Percentiles rank a stretch among this genome's conserved stretches.
phyloP scores from a whole-genome alignment of 805 yeast species.

The Saccharomyces mikatae region DNA sequence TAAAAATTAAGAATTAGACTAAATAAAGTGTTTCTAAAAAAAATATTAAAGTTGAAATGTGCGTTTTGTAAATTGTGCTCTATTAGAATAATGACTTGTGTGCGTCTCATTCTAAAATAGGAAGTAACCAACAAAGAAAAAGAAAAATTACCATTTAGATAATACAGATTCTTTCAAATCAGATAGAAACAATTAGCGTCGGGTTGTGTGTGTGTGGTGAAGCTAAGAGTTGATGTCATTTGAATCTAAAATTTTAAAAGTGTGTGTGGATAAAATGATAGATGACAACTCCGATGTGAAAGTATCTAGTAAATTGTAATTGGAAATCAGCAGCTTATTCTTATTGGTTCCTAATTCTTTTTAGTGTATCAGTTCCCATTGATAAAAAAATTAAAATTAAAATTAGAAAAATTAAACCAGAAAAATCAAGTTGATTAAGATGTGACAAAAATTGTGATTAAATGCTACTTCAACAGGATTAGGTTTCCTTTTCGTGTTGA shows the following conservation, averaged over 20 bases:
- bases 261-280: not conserved
- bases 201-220: not conserved
- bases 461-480: constrained; percentile 16
- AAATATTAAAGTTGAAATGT: not conserved
- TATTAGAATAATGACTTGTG: not conserved
- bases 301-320: not conserved
- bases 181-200: not conserved
- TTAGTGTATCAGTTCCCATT: not conserved
- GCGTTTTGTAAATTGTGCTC: not conserved
- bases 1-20: not conserved
- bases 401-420: not conserved
- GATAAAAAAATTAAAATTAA: not conserved
- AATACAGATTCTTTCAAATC: not conserved
- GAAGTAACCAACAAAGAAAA: not conserved
- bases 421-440: not conserved
- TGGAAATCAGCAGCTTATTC: not conserved
- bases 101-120: not conserved
- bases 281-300: not conserved
- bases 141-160: not conserved
- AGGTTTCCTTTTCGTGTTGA: constrained; percentile 77
- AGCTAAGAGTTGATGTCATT: not conserved
- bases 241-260: not conserved
- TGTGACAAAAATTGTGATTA: constrained; percentile 1
- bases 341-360: not conserved
- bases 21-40: not conserved